Evolutionary conservation across 306 rosid genomes (phyloP), one percentile per base, ranked within the genome.

Genomic region (Pachyrhizus erosus): DNA sequence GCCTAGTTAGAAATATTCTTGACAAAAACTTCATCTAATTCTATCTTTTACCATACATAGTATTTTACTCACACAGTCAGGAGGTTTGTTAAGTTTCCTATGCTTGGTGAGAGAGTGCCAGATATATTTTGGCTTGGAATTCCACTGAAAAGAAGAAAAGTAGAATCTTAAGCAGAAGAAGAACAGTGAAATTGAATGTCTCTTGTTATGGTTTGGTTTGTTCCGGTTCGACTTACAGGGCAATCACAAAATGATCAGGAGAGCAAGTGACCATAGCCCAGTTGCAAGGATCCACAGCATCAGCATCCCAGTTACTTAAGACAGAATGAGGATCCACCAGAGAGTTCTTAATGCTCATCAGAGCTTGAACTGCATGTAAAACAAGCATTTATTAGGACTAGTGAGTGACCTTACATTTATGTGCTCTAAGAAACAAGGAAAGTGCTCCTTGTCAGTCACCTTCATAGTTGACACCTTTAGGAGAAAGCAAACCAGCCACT

Each of bases 241-340:
- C 72, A 81, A 49, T 82, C n/a, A 93, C 99, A 8, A 83, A 85
- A 84, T 77, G 88, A 45, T 92, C 97, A 80, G 85, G 0, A 70
- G 98, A 90, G 57, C 99, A 96, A 73, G 99, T 88, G 77, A 96
- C 89, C 94, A 90, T 85, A 64, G 77, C 80, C 99, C 99, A 96
- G 86, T 83, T 87, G 85, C 99, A 96, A 43, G 99, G 99, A 89
- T 96, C 99, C 54, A 96, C 99, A 64, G 97, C 94, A 77, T 85
- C 74, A 15, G 14, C 84, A 83, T 96, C 98, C 99, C 99, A 96
- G 67, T 78, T 92, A 73, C 43, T 42, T 54, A 96, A 90, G 51
- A 85, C 87, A 29, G 82, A 80, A 61, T 77, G 89, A 80, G 98
- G 97, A 76, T 94, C 99, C 76, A 62, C 64, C 10, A 96, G 81